These are phyloP conservation scores for Glarea lozoyensis DNA, from an alignment of 495 filamentous ascomycete genomes.

Conservation along the genomic window DNA sequence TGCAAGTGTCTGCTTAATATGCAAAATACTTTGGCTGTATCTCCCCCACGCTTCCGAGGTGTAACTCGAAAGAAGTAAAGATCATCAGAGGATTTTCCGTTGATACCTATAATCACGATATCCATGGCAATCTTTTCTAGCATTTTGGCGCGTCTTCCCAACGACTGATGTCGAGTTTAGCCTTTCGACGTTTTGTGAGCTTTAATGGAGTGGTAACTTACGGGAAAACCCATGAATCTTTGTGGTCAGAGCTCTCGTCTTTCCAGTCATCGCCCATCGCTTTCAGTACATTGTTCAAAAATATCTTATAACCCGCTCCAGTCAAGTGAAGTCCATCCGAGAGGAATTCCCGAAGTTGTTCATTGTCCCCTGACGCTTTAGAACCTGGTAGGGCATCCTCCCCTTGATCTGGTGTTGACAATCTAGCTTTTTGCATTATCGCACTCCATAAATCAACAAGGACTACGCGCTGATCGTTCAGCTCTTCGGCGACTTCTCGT, in stretches of 20 bases:
- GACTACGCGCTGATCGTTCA: slow-evolving; percentile 53
- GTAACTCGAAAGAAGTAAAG: no score
- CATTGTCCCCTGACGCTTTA: slow-evolving; percentile 30
- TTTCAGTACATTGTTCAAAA: slow-evolving; percentile 34
- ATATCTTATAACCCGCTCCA: slow-evolving; percentile 38
- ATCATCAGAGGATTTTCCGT: no score
- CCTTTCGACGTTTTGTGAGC: slow-evolving; percentile 8
- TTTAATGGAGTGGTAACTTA: slow-evolving; percentile 10
- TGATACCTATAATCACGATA: no score
- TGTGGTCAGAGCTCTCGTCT: slow-evolving; percentile 15
- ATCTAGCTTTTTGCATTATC: slow-evolving; percentile 47
- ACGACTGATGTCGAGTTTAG: background rate
- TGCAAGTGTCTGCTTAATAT: no score
- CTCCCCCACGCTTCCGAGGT: no score
- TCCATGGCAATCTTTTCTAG: no score
- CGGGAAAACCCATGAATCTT: slow-evolving; percentile 25
- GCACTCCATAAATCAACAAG: slow-evolving; percentile 57
- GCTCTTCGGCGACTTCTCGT: slow-evolving; percentile 42
- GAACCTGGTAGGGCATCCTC: slow-evolving; percentile 32
- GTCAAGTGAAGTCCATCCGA: slow-evolving; percentile 47
- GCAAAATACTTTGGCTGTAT: no score
- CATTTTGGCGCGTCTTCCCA: background rate
- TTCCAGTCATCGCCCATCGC: slow-evolving; percentile 32
- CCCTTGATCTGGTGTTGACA: slow-evolving; percentile 13
- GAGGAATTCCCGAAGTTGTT: slow-evolving; percentile 36